Base-by-base conservation (phyloP, 1,284 basidiomycete genomes). In the Ustilago tritici region DNA sequence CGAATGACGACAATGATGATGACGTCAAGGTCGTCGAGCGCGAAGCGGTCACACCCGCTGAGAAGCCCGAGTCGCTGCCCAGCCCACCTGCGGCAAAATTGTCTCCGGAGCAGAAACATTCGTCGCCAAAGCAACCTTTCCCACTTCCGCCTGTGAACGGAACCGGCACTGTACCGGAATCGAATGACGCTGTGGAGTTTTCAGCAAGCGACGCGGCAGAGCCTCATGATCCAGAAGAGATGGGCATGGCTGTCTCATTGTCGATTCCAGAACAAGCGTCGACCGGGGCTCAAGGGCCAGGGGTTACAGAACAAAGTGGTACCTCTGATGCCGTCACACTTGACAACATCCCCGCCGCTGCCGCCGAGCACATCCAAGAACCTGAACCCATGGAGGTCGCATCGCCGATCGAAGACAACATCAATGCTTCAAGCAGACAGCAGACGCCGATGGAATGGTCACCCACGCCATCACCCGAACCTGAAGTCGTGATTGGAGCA, bases 401-500 rank as follows among this genome's bases (percentile, higher is more conserved):
- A 6, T 46, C 43, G 2, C 49, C 56, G 4, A 41, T 17, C 2
- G 53, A 55, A 32, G 60, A 43, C 12, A 15, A 47, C 12, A 31
- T 35, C 7, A n/a, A 36, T 4, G 46, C 32, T 1, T 15, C 56
- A 4, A 65, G 60, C 53, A 54, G 79, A 10, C 65, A 70, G 17
- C 64, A 52, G 3, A 74, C 79, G 3, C 76, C 78, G 0, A 49
- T 75, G 19, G 73, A 75, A 14, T 82, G 81, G 82, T 81, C 82
- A 35, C 81, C 82, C 1, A 74, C 76, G 0, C 74, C 75, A 1
- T 78, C 70, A 5, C 76, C 78, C 11, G 72, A 70, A 31, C 79
- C 81, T 3, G 87, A 88, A 55, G 73, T 79, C 1, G 69, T 76
- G 12, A 64, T 84, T 0, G 80, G 85, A 9, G 75, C 84, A 2